These are phyloP conservation scores for Hanseniaspora singularis DNA, from an alignment of 805 yeast genomes.

Conservation along the genomic window DNA sequence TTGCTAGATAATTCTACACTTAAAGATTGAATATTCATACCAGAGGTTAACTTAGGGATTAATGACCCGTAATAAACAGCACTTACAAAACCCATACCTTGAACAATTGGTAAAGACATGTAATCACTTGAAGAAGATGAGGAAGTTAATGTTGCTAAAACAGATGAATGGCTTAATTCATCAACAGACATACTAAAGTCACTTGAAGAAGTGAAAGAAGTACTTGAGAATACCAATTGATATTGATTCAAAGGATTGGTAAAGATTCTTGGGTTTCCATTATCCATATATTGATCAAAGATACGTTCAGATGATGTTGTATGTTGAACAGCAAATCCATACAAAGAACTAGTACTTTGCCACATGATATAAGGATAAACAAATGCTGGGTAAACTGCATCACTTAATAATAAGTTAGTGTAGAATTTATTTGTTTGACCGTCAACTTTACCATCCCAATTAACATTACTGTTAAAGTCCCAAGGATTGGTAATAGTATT, in stretches of 20 bases:
- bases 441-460: constrained; percentile 31
- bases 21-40: constrained; percentile 36
- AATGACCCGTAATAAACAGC: constrained; percentile 40
- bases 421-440: constrained; percentile 69
- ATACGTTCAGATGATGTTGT: constrained; percentile 35
- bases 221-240: constrained; percentile 45
- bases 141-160: constrained; percentile 32
- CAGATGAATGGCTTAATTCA: constrained; percentile 42
- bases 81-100: constrained; percentile 50
- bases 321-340: constrained; percentile 55
- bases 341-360: constrained; percentile 37
- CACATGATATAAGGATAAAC: constrained; percentile 58
- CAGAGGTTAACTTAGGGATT: constrained; percentile 36
- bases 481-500: constrained; percentile 36
- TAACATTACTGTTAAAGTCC: constrained; percentile 37
- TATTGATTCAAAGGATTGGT: constrained; percentile 46
- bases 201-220: constrained; percentile 31
- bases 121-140: constrained; percentile 26
- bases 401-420: constrained; percentile 48
- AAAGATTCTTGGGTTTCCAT: constrained; percentile 35
- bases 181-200: constrained; percentile 34
- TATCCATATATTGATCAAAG: constrained; percentile 37
- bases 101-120: constrained; percentile 41
- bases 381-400: constrained; percentile 44
- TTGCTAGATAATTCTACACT: constrained; percentile 28